Conservation (phyloP, 768 basidiomycete genomes). For the Lentinula sp. region DNA sequence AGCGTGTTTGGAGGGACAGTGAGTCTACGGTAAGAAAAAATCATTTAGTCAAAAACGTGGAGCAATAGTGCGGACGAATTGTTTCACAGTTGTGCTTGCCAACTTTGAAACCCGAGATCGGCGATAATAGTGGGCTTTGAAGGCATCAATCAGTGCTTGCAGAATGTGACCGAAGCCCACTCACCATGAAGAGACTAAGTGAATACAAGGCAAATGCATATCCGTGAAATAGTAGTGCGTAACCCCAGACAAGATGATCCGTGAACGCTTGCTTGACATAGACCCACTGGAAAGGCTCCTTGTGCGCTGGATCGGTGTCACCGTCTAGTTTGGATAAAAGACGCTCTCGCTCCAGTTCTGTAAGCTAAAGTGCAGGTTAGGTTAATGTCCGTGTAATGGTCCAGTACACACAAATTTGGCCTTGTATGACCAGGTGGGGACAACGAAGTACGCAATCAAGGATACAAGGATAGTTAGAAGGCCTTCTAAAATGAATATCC, state of each 20-base stretch:
- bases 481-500: conserved; percentile 54
- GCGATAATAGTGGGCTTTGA: conserved; percentile 56
- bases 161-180: conserved; percentile 22
- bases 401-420: conserved; percentile 16
- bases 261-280: conserved; percentile 50
- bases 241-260: conserved; percentile 56
- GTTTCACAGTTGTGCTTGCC: conserved; percentile 52
- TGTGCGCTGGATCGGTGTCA: conserved; percentile 49
- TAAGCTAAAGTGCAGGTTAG: conserved; percentile 9
- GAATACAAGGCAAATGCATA: conserved; percentile 57
- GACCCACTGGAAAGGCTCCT: conserved; percentile 52
- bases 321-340: conserved; percentile 42
- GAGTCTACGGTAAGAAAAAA: conserved; percentile 29
- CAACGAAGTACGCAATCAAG: conserved; percentile 20
- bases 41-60: conserved; percentile 11
- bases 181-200: conserved; percentile 43
- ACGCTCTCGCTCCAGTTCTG: conserved; percentile 41
- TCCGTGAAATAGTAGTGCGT: conserved; percentile 56
- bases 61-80: background rate
- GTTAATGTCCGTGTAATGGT: background rate
- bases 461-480: conserved; percentile 44
- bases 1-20: conserved; percentile 54
- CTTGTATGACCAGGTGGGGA: conserved; percentile 32
- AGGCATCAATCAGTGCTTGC: background rate
- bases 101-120: conserved; percentile 48